Conservation (phyloP, 1,284 basidiomycete genomes). For the Uromyces viciae-fabae region DNA sequence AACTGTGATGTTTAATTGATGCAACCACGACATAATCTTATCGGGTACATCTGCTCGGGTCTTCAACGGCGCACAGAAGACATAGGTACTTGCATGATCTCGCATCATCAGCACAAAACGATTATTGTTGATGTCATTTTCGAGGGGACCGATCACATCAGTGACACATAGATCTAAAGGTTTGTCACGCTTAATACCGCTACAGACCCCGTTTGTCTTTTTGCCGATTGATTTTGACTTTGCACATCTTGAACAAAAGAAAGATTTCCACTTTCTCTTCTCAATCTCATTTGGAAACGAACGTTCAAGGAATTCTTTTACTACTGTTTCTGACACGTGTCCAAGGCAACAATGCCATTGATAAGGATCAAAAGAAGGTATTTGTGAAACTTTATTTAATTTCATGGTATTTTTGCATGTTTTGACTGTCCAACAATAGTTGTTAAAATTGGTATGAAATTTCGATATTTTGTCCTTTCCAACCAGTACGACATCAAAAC, state of each 20-base stretch:
- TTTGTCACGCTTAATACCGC: not conserved
- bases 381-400: not conserved
- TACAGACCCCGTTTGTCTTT: not conserved
- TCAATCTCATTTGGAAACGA: not conserved
- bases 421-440: not conserved
- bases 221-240: not conserved
- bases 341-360: not conserved
- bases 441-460: not conserved
- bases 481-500: no score
- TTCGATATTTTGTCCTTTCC: no score
- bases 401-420: not conserved
- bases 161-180: not conserved
- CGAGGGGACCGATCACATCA: not conserved
- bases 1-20: not conserved
- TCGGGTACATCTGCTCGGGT: not conserved
- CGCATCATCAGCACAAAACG: not conserved
- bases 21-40: not conserved
- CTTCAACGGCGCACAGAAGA: not conserved
- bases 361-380: not conserved
- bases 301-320: not conserved
- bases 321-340: not conserved
- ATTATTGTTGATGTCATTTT: not conserved
- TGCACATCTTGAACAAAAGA: not conserved
- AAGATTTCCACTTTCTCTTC: not conserved
- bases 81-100: constrained; percentile 16